Base-by-base conservation (phyloP, 2,329 filamentous ascomycete species). In the Ceratocystis eucalypticola region DNA sequence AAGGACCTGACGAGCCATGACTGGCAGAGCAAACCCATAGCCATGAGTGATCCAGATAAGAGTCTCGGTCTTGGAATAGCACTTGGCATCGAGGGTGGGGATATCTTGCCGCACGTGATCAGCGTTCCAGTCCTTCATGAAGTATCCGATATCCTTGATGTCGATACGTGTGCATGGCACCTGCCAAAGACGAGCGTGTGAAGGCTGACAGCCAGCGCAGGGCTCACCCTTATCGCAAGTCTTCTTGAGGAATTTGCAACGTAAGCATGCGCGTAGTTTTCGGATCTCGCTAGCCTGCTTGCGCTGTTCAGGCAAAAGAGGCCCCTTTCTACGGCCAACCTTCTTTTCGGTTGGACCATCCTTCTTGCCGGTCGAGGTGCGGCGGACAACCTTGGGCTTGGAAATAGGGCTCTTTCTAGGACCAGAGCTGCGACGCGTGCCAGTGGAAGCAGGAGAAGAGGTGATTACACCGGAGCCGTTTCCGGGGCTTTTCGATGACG, bases 41-140 rank as follows among this genome's bases (percentile, higher is more conserved):
- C 93, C 93, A 74, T 97, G 93, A 10, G 93, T 96, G 75, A 97
- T 91, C 85, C 91, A 96, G 76, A 97, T 86, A 63, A 87, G 74
- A 0, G 80, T 83, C 75, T 87, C 85, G 75, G 85, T 86, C 69
- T 81, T 79, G 15, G 84, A 78, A 70, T 87, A 87, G 63, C 92
- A 92, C 80, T 96, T 96, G 79, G 96, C 94, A 74, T 96, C 96
- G 76, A 88, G 92, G 62, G 96, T 88, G 1, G 91, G 95, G 74
- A 96, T 91, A 66, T 89, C 90, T 74, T 96, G 92, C 71, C 91
- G 88, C 78, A 96, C 91, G 72, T 94, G 96, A 75, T 97, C 93
- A 57, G 91, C 92, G 78, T 93, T 96, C 92, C 92, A 97, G 76
- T 96, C 93, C 81, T 96, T 96, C 89, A 96, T 94, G 80, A 97